Conservation (phyloP, 2,329 filamentous ascomycete species). For the Trichoderma atroviride region DNA sequence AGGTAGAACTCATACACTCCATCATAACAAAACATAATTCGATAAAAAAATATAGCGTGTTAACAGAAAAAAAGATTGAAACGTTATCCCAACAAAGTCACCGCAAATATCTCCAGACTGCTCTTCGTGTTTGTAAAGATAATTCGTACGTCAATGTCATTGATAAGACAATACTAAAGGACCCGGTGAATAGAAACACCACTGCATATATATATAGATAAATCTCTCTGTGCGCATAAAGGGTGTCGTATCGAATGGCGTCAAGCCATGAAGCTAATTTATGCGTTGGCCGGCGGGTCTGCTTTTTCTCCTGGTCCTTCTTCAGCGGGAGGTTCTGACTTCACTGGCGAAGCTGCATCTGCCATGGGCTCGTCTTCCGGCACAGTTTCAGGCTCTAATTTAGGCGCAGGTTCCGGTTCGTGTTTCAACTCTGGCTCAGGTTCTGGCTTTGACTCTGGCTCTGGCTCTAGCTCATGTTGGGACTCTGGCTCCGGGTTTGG, state of each 20-base stretch:
- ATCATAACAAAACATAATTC: background rate
- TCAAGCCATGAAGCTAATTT: conserved; percentile 27
- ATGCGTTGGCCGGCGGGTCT: conserved; percentile 27
- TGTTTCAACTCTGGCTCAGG: background rate
- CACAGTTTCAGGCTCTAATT: background rate
- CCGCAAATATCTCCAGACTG: background rate
- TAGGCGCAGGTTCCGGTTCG: background rate
- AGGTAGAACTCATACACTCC: background rate
- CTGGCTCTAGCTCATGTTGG: background rate
- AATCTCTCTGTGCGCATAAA: background rate
- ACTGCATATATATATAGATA: background rate
- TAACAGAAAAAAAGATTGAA: background rate
- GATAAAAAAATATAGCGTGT: background rate
- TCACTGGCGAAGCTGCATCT: background rate
- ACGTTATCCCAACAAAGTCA: background rate
- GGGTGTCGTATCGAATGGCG: background rate
- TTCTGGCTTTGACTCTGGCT: background rate
- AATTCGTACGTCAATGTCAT: background rate
- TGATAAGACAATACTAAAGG: background rate
- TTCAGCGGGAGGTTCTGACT: background rate
- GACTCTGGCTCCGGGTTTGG: background rate
- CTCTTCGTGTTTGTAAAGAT: background rate
- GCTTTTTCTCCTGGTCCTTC: conserved; percentile 20
- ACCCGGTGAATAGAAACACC: conserved; percentile 7
- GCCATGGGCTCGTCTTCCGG: background rate